Evolutionary conservation across 2,329 filamentous ascomycete genomes (phyloP).

Genomic region (Dactylellina cionopaga): DNA sequence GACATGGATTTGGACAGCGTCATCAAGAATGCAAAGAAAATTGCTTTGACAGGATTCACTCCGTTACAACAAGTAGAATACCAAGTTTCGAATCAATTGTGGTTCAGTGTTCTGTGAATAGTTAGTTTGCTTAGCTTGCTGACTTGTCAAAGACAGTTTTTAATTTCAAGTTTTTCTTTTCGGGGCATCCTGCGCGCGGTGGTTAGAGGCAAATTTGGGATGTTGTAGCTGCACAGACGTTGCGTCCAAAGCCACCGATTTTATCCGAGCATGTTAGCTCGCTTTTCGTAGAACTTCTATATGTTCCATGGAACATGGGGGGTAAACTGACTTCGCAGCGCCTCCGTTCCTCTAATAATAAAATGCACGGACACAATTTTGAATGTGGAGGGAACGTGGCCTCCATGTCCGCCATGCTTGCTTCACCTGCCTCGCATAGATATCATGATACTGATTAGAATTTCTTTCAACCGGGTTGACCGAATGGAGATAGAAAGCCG

Average conservation of each 20-base stretch:
- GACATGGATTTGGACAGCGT: constrained; percentile 18
- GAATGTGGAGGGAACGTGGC: constrained; percentile 44
- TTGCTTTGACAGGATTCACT: constrained; percentile 30
- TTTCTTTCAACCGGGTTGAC: constrained; percentile 23
- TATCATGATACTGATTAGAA: constrained; percentile 26
- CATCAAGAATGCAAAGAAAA: constrained; percentile 22
- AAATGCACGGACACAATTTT: constrained; percentile 46
- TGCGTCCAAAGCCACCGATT: constrained; percentile 21
- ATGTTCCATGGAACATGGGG: constrained; percentile 46
- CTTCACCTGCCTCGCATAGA: constrained; percentile 32
- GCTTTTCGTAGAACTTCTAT: constrained; percentile 31
- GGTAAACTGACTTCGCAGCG: constrained; percentile 24
- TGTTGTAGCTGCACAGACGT: constrained; percentile 47
- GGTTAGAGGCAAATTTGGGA: constrained; percentile 6
- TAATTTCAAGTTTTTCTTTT: constrained; percentile 31
- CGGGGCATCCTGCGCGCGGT: not conserved
- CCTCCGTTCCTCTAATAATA: constrained; percentile 36
- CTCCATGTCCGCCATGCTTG: constrained; percentile 25
- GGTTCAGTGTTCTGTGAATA: no score
- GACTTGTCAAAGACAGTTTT: constrained; percentile 33
- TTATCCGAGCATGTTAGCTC: constrained; percentile 48
- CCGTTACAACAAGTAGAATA: constrained; percentile 1
- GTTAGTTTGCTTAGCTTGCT: constrained; percentile 25
- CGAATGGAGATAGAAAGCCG: constrained; percentile 33
- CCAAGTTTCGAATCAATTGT: constrained; percentile 24